These are phyloP conservation scores for Fusarium verrucosum DNA, from an alignment of 2,329 filamentous ascomycete species.

Conservation along the genomic window DNA sequence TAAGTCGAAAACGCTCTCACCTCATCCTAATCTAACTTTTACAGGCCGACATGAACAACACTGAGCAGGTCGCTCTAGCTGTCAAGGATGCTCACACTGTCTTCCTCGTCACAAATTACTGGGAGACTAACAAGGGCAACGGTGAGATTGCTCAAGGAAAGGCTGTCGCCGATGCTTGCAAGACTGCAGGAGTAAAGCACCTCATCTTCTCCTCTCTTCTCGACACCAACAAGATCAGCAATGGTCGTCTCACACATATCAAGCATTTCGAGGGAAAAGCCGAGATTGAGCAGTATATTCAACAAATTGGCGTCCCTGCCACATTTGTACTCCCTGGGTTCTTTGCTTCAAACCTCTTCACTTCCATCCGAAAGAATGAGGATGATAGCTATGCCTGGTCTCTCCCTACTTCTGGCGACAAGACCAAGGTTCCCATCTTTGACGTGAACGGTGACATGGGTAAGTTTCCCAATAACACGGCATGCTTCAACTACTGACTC, in stretches of 20 bases:
- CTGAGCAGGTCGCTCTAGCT: constrained; percentile 49
- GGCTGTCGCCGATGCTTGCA: constrained; percentile 56
- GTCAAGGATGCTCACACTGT: constrained; percentile 56
- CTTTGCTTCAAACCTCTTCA: constrained; percentile 63
- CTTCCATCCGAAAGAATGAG: constrained; percentile 43
- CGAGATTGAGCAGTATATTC: constrained; percentile 65
- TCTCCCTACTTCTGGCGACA: constrained; percentile 46
- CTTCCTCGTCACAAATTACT: constrained; percentile 54
- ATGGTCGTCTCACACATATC: constrained; percentile 52
- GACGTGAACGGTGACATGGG: constrained; percentile 53
- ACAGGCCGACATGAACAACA: constrained; percentile 55
- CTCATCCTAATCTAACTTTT: not conserved
- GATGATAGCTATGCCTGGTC: constrained; percentile 45
- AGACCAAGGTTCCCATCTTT: constrained; percentile 51
- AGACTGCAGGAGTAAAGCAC: constrained; percentile 55
- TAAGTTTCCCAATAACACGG: constrained; percentile 9
- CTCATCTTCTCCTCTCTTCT: constrained; percentile 59
- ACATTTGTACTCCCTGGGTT: constrained; percentile 62
- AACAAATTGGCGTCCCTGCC: constrained; percentile 56
- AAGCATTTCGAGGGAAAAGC: constrained; percentile 67
- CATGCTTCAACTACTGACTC: fast-evolving
- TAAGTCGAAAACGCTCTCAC: constrained; percentile 20
- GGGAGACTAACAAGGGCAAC: constrained; percentile 48
- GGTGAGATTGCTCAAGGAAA: constrained; percentile 56
- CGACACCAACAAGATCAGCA: constrained; percentile 50